Evolutionary conservation across 1,139 yeast species (phyloP), one percentile per base, ranked within the genome.

Genomic region (Sugiyamaella castrensis): DNA sequence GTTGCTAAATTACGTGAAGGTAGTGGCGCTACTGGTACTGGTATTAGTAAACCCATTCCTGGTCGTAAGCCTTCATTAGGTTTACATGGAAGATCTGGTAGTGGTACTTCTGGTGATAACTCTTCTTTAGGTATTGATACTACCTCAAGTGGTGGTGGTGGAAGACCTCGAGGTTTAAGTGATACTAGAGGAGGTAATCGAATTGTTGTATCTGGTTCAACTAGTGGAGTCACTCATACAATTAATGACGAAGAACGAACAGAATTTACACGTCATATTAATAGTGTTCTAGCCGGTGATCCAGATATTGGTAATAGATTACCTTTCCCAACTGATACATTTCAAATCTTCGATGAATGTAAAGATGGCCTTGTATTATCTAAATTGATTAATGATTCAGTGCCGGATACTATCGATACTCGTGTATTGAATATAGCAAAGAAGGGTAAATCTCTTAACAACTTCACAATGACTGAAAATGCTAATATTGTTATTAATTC

Each of bases 401-500:
- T 92, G 33, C 96, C 98, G 8, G 97, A 92, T 68, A 92, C 98
- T 11, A 92, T 92, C 62, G 99, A 92, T 73, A 91, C 98, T 24
- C 87, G 99, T 76, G 98, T 92, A 27, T 79, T 92, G 66, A 92
- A 92, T 68, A 73, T 83, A 67, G 94, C 98, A 29, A 85, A 84
- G 66, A 79, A 79, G 59, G 85, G 84, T 54, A 91, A 88, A 71
- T 72, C 78, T n/a, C 77, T 92, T 66, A 92, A 94, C 75, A 88
- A 88, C 64, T 92, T 92, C 75, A 95, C 91, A 59, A 91, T 94
- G 84, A 80, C 87, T 54, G 99, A 92, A 72, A 92, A 92, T 70
- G 97, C 98, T 47, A 92, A 92, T 70, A 91, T 92, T 59, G 98
- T 92, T 40, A 87, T 92, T 70, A 92, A 92, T 68, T 92, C 98